phyloP scores from a whole-genome alignment of 306 rosid genomes.

The Luffa aegyptiaca region DNA sequence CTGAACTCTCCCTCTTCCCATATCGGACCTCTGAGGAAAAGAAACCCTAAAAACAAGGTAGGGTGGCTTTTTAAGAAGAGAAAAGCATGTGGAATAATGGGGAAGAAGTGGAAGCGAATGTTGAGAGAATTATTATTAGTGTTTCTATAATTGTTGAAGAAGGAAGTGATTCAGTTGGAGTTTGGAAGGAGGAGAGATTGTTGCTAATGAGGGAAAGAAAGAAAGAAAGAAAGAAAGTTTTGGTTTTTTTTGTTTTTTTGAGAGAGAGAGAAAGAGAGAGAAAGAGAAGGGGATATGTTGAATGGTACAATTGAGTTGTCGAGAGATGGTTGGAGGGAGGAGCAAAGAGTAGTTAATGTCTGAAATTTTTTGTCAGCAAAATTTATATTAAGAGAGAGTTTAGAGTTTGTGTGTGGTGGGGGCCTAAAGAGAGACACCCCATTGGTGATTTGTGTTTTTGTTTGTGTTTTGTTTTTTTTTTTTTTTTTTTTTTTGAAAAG shows the following conservation, averaged over 20 bases:
- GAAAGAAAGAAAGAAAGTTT: too few species aligned
- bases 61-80: background rate
- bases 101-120: background rate
- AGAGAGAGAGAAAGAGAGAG: background rate
- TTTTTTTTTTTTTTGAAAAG: too few species aligned
- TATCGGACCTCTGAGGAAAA: slow-evolving; percentile 6
- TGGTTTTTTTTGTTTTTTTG: too few species aligned
- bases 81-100: background rate
- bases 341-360: slow-evolving; percentile 4
- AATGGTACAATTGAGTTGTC: slow-evolving; percentile 19
- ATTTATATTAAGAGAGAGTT: background rate
- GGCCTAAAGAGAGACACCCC: background rate
- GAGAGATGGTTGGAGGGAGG: slow-evolving; percentile 9
- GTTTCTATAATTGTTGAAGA: slow-evolving; percentile 38
- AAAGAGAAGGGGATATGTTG: background rate
- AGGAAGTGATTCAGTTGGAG: slow-evolving; percentile 6
- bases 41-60: background rate
- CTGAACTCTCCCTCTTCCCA: slow-evolving; percentile 84
- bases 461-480: too few species aligned
- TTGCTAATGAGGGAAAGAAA: slow-evolving; percentile 1
- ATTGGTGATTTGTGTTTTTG: background rate
- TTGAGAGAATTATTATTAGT: slow-evolving; percentile 8
- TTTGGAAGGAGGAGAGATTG: slow-evolving; percentile 8
- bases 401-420: background rate
- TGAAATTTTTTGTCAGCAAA: slow-evolving; percentile 6